Evolutionary conservation across 2,329 filamentous ascomycete genomes (phyloP).

Genomic region (Piedraia hortae): DNA sequence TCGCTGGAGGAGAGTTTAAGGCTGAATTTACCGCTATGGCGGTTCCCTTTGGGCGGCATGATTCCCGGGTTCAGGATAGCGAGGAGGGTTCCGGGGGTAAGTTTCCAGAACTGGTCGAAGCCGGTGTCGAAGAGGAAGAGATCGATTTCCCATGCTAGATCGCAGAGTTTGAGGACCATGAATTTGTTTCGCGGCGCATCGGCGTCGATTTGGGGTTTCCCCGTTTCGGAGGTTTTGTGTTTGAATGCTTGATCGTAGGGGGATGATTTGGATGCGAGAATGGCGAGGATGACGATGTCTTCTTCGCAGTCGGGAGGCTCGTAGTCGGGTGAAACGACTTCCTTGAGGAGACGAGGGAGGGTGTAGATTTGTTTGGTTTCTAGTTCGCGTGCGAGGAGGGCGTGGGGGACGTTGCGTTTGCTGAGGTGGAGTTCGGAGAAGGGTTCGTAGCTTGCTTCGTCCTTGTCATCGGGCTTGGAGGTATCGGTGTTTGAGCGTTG

Average conservation of each 20-base stretch:
- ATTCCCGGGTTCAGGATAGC: conserved; percentile 78
- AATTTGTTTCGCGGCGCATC: conserved; percentile 42
- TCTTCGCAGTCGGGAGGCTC: conserved; percentile 55
- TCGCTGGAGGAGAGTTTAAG: conserved; percentile 62
- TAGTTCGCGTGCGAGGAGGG: conserved; percentile 49
- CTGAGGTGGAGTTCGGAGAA: conserved; percentile 69
- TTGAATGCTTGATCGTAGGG: conserved; percentile 34
- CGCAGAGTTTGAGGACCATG: conserved; percentile 70
- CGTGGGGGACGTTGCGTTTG: conserved; percentile 57
- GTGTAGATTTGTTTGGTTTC: conserved; percentile 48
- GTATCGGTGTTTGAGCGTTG: background rate
- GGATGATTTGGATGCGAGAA: conserved; percentile 68
- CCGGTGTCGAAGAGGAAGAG: conserved; percentile 77
- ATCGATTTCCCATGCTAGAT: conserved; percentile 74
- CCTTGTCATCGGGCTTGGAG: conserved; percentile 1
- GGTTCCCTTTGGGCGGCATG: conserved; percentile 55
- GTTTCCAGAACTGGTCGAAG: conserved; percentile 79
- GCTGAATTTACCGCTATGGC: conserved; percentile 60
- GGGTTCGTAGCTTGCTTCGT: conserved; percentile 40
- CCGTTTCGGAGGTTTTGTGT: conserved; percentile 15
- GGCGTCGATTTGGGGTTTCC: conserved; percentile 13
- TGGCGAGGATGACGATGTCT: conserved; percentile 70
- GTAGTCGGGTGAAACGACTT: conserved; percentile 60
- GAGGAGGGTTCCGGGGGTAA: conserved; percentile 71
- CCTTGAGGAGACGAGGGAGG: conserved; percentile 54